Evolutionary conservation across 345 rosid genomes (phyloP).

Genomic region (Melaleuca quinquenervia): DNA sequence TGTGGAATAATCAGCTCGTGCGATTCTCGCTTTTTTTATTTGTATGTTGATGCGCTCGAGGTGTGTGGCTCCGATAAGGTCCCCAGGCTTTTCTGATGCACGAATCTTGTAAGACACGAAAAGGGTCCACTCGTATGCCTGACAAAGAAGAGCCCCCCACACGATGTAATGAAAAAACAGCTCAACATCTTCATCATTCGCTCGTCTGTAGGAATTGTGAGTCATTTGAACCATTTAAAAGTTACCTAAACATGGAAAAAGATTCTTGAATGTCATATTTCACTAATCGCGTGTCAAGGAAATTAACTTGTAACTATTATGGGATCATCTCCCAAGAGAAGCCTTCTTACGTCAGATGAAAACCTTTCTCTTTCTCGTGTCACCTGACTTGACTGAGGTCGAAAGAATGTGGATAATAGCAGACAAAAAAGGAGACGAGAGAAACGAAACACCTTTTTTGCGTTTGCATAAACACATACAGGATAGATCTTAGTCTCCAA

Average conservation of each 20-base stretch:
- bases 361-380: neutral
- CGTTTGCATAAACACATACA: neutral
- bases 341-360: neutral
- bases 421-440: neutral
- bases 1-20: neutral
- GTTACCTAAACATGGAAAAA: neutral
- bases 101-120: constrained; percentile 32
- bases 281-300: neutral
- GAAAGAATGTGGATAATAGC: neutral
- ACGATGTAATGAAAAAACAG: neutral
- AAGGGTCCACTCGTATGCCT: neutral
- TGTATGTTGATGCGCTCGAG: neutral
- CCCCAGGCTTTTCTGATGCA: neutral
- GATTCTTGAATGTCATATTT: neutral
- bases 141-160: neutral
- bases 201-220: neutral
- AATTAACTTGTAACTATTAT: neutral
- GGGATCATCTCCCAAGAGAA: neutral
- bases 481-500: neutral
- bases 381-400: neutral
- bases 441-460: neutral
- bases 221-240: neutral
- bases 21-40: neutral
- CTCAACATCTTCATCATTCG: constrained; percentile 3
- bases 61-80: neutral